Evolutionary conservation across 2,329 filamentous ascomycete species (phyloP), one percentile per base, ranked within the genome.

Genomic region (Penicillium sp.): DNA sequence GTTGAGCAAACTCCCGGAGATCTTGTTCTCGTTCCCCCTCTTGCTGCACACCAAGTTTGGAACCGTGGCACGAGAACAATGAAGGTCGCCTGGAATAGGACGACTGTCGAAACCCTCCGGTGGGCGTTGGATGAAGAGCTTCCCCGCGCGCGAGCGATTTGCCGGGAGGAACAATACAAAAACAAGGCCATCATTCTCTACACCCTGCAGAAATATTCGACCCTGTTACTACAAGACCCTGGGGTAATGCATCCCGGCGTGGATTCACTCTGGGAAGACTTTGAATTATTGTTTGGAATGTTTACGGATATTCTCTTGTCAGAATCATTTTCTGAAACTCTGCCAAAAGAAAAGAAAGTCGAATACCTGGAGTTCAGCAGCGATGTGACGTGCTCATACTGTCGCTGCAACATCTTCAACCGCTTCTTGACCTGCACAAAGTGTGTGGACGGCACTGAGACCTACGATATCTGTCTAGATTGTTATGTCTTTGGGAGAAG

Each of bases 51-150:
- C 71, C 94, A 99, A 69, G 94, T 99, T 8, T 99, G 94, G 94
- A 99, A 99, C 67, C 85, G 93, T 42, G 94, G 94, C 17, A 97
- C 93, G 2, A 82, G 92, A 37, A 99, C 94, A 0, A 91, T 97
- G 83, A 99, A 99, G 69, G 91, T 96, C 7, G 94, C 94, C 0
- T 99, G 94, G 94, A 99, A 99, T 69, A 84, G 94, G 21, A 97
- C 91, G 0, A 97, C 92, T 0, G 88, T 89, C 2, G 91, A 97
- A 66, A 97, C 94, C 0, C 80, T 99, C 3, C 88, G 93, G 58
- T 78, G 95, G 69, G 94, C 93, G 0, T 72, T 97, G 17, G 82
- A 86, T 52, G 94, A 97, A 75, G 91, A 93, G 0, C 79, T 99
- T 2, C 91, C 92, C 0, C 91, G 91, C 62, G 90, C 92, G 8